phyloP scores from a whole-genome alignment of 768 basidiomycete genomes.

The Pleurotus giganteus region DNA sequence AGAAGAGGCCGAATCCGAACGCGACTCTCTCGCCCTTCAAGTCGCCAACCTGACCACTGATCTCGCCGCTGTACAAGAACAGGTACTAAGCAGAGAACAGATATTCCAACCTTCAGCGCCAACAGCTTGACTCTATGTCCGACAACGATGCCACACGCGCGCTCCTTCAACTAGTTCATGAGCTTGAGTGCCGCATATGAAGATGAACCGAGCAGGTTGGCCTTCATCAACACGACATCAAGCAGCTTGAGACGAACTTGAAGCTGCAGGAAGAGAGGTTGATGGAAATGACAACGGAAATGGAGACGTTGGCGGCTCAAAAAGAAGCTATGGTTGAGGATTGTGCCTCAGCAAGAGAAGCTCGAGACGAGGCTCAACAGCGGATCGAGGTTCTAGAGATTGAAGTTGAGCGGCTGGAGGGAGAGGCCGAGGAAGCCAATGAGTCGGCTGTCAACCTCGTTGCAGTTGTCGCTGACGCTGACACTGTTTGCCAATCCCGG shows the following conservation, averaged over 20 bases:
- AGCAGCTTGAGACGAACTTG: conserved; percentile 72
- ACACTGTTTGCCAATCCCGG: conserved; percentile 32
- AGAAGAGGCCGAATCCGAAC: conserved; percentile 61
- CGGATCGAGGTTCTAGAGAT: conserved; percentile 62
- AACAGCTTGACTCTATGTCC: conserved; percentile 66
- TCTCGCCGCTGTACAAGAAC: conserved; percentile 47
- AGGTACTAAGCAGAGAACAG: conserved; percentile 58
- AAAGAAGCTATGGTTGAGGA: conserved; percentile 85
- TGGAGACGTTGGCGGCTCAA: conserved; percentile 63
- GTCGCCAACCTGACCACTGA: conserved; percentile 63
- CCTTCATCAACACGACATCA: conserved; percentile 77
- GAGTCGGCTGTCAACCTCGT: conserved; percentile 35
- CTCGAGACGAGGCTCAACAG: conserved; percentile 61
- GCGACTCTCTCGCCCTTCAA: conserved; percentile 64
- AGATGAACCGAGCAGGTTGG: conserved; percentile 74
- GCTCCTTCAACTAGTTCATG: conserved; percentile 62
- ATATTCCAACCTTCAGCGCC: conserved; percentile 59
- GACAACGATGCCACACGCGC: conserved; percentile 51
- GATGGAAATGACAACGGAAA: conserved; percentile 64
- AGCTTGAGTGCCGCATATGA: conserved; percentile 63
- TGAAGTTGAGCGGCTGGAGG: conserved; percentile 44
- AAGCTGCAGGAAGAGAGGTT: conserved; percentile 73
- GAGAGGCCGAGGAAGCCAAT: conserved; percentile 26
- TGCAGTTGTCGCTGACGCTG: conserved; percentile 33
- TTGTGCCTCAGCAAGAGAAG: conserved; percentile 73